Base-by-base conservation (phyloP, 768 basidiomycete species). In the Pholiota molesta region DNA sequence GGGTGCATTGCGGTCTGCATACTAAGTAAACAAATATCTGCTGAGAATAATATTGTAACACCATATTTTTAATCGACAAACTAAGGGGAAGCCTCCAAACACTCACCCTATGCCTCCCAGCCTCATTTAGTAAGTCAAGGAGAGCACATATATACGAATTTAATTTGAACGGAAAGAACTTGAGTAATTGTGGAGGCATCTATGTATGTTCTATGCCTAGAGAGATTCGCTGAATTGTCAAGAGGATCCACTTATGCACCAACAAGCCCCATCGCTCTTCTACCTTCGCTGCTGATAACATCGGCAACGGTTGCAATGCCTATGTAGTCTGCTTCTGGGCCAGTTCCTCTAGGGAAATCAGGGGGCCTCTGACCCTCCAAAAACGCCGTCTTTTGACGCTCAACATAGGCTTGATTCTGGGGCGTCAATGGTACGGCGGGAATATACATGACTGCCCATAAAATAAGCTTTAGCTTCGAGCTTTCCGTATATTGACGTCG, bases 341-440 rank as follows among this genome's bases (percentile, higher is more conserved):
- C 35, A 37, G 35, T 37, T 37, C 81, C 78, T 62, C 79, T 73
- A 0, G 83, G 86, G 74, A 89, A 94, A 69, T 94, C 92, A 3
- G 91, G 89, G 8, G 90, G 90, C 23, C 87, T 82, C 26, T 82
- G 68, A 7, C 87, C 87, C 9, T 73, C 63, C 40, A 88, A 73
- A 74, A 92, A 94, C 13, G 80, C 73, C 42, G 85, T 82, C 31
- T 79, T 84, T 73, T 94, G 92, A 66, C 79, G 78, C 61, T 78
- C 74, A 47, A 93, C 69, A 66, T 93, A 93, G 17, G 73, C 78
- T 40, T 77, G 76, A 70, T 91, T 91, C 64, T 78, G 76, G 1
- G 83, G 82, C 2, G 89, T 91, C 58, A 83, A 75, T 0, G 90
- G 90, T 10, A 88, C 85, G 5, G 91, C 85, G 0, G 88, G 86